A percentile compares a stretch with the other conserved stretches of the same genome.
Evolutionary conservation across 2,329 filamentous ascomycete species (phyloP).

Genomic region (Diaporthe australafricana): DNA sequence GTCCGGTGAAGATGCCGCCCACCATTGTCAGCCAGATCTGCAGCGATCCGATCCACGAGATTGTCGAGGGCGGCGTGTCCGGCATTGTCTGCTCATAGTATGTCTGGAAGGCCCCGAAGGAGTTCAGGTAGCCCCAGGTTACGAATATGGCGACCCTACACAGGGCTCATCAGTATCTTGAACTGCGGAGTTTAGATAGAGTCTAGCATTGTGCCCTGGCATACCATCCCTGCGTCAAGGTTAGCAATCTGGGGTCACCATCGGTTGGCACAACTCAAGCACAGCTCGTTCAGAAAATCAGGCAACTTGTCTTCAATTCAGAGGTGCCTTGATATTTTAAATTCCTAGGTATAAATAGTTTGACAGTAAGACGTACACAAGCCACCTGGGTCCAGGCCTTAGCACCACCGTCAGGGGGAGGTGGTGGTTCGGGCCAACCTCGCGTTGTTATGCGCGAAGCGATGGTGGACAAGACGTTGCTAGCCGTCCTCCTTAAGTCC

Average conservation of each 20-base stretch:
- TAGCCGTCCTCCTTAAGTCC: conserved; percentile 31
- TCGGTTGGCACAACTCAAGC: neutral
- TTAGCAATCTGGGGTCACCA: conserved; percentile 9
- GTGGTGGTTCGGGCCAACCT: conserved; percentile 52
- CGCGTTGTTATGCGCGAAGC: conserved; percentile 50
- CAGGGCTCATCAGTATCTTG: conserved; percentile 33
- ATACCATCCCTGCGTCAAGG: conserved; percentile 33
- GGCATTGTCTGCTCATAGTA: conserved; percentile 57
- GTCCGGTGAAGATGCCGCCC: conserved; percentile 61
- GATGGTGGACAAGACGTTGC: conserved; percentile 37
- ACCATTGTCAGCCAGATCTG: conserved; percentile 65
- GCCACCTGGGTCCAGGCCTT: conserved; percentile 54
- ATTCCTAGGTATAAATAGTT: neutral
- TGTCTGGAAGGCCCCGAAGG: conserved; percentile 64
- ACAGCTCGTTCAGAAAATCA: conserved; percentile 11
- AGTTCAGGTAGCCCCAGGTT: conserved; percentile 64
- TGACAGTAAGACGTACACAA: conserved; percentile 34
- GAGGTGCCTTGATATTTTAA: conserved; percentile 12
- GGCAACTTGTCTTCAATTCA: conserved; percentile 20
- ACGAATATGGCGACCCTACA: conserved; percentile 57
- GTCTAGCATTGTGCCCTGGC: neutral
- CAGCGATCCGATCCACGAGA: conserved; percentile 64
- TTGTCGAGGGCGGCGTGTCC: conserved; percentile 50
- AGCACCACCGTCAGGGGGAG: conserved; percentile 60
- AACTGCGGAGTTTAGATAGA: neutral